These are phyloP conservation scores for Teratosphaeria zuluensis DNA, from an alignment of 2,329 filamentous ascomycete species.

Conservation along the genomic window DNA sequence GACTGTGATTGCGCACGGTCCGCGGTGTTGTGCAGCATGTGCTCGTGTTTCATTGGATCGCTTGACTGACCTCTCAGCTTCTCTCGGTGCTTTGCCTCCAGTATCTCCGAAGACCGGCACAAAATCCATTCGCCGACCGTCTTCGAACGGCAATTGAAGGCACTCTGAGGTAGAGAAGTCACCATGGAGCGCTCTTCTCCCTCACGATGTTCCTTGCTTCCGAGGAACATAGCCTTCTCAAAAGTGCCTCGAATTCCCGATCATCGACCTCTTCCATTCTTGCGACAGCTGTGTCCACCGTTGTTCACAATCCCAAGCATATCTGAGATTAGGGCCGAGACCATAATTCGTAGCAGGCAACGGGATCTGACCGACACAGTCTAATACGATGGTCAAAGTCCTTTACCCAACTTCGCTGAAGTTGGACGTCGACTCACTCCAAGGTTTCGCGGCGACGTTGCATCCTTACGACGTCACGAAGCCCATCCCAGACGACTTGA, in stretches of 20 bases:
- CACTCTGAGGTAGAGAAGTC: neutral
- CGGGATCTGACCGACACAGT: neutral
- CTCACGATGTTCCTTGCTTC: neutral
- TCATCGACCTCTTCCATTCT: neutral
- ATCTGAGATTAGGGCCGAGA: neutral
- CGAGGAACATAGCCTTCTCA: neutral
- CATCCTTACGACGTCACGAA: slow-evolving; percentile 50
- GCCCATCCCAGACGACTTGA: slow-evolving; percentile 46
- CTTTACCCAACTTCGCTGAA: slow-evolving; percentile 56
- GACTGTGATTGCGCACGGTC: neutral
- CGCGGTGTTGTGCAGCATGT: neutral
- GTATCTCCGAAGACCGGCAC: neutral
- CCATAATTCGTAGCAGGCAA: neutral
- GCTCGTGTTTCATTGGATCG: neutral
- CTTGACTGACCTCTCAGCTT: neutral
- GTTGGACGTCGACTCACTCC: slow-evolving; percentile 45
- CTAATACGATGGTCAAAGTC: slow-evolving; percentile 44
- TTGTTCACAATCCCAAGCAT: neutral
- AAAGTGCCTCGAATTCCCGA: neutral
- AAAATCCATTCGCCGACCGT: neutral
- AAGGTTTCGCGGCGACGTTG: slow-evolving; percentile 51
- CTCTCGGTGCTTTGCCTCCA: neutral
- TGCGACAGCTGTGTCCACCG: neutral
- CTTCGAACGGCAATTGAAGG: neutral
- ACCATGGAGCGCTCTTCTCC: neutral